A percentile compares a stretch with the other conserved stretches of the same genome.
Conservation (phyloP, 1,284 basidiomycete species). For the Phylloporus sp. region DNA sequence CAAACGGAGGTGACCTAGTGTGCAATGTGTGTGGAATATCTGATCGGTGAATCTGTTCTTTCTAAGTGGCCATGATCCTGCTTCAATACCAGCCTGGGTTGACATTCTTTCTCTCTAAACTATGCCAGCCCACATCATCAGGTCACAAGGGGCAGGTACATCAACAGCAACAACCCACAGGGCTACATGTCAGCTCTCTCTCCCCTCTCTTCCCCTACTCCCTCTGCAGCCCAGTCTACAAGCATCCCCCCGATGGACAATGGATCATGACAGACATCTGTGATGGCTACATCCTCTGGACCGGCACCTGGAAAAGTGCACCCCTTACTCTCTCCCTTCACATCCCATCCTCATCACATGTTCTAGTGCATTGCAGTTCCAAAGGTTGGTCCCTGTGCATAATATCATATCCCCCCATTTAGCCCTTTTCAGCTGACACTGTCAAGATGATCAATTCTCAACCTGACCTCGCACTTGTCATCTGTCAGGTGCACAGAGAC, state of each 20-base stretch:
- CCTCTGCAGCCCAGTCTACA: conserved; percentile 72
- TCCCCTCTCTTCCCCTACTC: not conserved
- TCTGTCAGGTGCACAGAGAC: conserved; percentile 82
- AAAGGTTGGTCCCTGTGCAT: conserved; percentile 58
- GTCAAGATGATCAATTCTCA: conserved; percentile 90
- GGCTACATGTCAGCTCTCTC: conserved; percentile 71
- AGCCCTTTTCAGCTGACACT: conserved; percentile 68
- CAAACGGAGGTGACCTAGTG: no score
- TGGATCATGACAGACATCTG: conserved; percentile 95
- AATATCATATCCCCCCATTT: conserved; percentile 17
- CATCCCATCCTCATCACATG: conserved; percentile 13
- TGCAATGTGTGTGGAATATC: no score
- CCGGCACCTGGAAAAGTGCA: conserved; percentile 86
- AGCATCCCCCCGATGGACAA: conserved; percentile 84
- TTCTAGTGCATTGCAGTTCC: conserved; percentile 76
- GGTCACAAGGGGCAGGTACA: conserved; percentile 83
- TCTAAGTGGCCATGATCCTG: no score
- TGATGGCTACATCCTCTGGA: conserved; percentile 86
- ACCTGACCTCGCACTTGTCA: conserved; percentile 78
- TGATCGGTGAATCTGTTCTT: no score
- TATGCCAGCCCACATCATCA: conserved; percentile 77
- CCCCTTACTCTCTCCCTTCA: not conserved
- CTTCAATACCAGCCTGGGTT: no score
- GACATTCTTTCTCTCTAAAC: no score
- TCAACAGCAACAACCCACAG: conserved; percentile 83